Conservation (phyloP, 192 early-diverging fungal species). For the Podila epicladia region DNA sequence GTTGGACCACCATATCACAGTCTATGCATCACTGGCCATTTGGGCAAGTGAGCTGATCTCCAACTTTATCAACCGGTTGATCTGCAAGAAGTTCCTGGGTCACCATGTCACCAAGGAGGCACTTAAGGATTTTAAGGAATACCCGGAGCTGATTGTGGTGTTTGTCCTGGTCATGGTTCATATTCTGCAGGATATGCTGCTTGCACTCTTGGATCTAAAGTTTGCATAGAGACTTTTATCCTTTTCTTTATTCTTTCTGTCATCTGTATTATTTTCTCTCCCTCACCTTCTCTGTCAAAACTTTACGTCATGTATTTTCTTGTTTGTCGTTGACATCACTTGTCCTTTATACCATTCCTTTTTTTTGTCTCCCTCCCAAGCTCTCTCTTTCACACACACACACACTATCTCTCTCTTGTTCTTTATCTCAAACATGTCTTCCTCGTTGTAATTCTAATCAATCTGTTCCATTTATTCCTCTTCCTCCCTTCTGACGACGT, state of each 20-base stretch:
- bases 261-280: not conserved
- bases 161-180: conserved; percentile 77
- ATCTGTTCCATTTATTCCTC: no score
- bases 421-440: no score
- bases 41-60: conserved; percentile 76
- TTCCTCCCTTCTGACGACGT: no score
- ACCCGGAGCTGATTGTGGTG: conserved; percentile 73
- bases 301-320: not conserved
- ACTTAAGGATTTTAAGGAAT: conserved; percentile 70
- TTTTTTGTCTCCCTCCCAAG: not conserved
- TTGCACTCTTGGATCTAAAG: conserved; percentile 69
- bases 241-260: not conserved
- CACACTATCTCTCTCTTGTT: conserved; percentile 4
- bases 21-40: conserved; percentile 67
- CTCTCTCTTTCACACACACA: no score
- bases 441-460: no score
- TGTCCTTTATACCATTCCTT: not conserved
- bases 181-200: conserved; percentile 76
- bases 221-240: conserved; percentile 38
- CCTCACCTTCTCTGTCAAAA: not conserved
- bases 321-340: no score
- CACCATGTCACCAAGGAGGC: conserved; percentile 73
- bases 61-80: conserved; percentile 67
- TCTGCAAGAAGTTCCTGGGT: conserved; percentile 64
- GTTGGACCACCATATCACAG: conserved; percentile 66